These are phyloP conservation scores for Xylaria scruposa DNA, from an alignment of 495 filamentous ascomycete species.

Conservation along the genomic window DNA sequence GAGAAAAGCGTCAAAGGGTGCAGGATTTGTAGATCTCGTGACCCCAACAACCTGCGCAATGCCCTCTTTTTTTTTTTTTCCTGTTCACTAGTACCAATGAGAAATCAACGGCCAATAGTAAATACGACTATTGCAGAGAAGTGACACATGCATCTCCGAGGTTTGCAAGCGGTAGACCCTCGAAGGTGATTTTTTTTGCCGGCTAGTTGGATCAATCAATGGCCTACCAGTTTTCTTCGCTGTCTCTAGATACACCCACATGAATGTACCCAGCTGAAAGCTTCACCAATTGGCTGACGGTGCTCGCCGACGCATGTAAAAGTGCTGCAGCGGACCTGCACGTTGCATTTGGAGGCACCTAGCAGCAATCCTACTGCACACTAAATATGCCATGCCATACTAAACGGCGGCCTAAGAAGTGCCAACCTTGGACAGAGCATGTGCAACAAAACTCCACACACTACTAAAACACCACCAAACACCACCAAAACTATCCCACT, in stretches of 20 bases:
- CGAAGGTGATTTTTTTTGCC: too few species aligned
- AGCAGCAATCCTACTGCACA: too few species aligned
- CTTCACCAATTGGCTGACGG: background rate
- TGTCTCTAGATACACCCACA: too few species aligned
- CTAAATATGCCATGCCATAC: background rate
- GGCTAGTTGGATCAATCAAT: too few species aligned
- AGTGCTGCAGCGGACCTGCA: conserved; percentile 2
- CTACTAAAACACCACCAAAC: too few species aligned
- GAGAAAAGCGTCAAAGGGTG: background rate
- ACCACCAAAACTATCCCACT: too few species aligned
- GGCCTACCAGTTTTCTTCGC: too few species aligned
- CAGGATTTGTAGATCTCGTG: conserved; percentile 1
- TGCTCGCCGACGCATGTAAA: background rate
- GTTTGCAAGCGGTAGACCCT: background rate
- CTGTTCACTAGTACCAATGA: too few species aligned
- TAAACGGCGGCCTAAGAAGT: background rate
- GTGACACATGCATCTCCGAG: background rate
- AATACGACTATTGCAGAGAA: background rate
- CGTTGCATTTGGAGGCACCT: background rate
- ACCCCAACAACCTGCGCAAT: conserved; percentile 7
- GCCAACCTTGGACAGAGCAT: background rate
- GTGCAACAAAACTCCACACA: too few species aligned
- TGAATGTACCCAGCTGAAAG: too few species aligned
- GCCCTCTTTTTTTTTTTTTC: too few species aligned
- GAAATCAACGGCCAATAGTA: background rate